These are phyloP conservation scores for Musa balbisiana DNA, from an alignment of 202 grass and related monocot genomes.

Conservation along the genomic window DNA sequence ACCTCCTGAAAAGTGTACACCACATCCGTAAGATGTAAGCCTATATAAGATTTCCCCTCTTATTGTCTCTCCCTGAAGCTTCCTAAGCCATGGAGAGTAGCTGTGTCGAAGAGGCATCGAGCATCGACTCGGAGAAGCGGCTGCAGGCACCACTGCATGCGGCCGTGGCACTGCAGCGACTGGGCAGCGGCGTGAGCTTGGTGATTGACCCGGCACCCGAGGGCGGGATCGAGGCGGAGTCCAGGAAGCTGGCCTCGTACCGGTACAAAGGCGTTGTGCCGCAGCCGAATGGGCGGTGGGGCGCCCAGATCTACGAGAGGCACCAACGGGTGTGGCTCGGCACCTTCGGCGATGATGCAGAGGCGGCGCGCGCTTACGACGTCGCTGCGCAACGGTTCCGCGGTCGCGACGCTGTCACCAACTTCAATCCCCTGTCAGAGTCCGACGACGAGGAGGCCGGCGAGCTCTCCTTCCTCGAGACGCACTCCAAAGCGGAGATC, in stretches of 20 bases:
- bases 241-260: background rate
- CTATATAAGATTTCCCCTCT: too few species aligned
- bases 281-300: slow-evolving; percentile 4
- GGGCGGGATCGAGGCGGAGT: background rate
- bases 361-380: slow-evolving; percentile 1
- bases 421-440: slow-evolving; percentile 4
- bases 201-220: background rate
- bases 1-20: too few species aligned
- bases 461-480: background rate
- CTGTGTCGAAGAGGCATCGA: too few species aligned
- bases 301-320: slow-evolving; percentile 11
- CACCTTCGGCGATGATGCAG: background rate
- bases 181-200: background rate
- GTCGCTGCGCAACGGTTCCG: slow-evolving; percentile 5
- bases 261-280: slow-evolving; percentile 2
- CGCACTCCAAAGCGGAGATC: background rate
- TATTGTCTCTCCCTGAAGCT: too few species aligned
- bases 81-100: too few species aligned
- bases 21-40: too few species aligned
- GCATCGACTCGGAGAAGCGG: too few species aligned
- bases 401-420: slow-evolving; percentile 8
- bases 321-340: slow-evolving; percentile 7
- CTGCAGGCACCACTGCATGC: too few species aligned
- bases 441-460: background rate
- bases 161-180: background rate